Evolutionary conservation across 2,329 filamentous ascomycete genomes (phyloP).

Genomic region (Penicillium sp.): DNA sequence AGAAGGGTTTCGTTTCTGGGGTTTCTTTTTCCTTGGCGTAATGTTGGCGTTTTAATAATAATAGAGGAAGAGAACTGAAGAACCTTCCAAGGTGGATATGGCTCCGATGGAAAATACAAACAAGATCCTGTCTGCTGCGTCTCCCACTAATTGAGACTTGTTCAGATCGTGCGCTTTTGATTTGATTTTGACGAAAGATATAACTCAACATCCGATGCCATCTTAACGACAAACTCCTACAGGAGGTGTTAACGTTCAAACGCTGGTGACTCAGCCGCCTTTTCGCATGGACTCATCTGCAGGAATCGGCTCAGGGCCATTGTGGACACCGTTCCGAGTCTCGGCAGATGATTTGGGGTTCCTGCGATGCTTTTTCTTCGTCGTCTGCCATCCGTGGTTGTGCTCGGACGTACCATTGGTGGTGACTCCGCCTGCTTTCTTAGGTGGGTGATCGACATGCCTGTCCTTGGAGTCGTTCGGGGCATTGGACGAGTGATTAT

Average conservation of each 20-base stretch:
- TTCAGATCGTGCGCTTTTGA: neutral
- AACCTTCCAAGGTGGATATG: neutral
- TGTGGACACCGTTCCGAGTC: constrained; percentile 25
- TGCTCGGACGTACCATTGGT: constrained; percentile 30
- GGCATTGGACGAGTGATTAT: constrained; percentile 18
- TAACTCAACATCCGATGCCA: neutral
- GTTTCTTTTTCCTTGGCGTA: neutral
- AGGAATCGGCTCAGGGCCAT: constrained; percentile 40
- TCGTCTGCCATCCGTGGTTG: constrained; percentile 45
- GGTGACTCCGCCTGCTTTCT: constrained; percentile 22
- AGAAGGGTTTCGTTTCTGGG: neutral
- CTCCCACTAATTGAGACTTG: neutral
- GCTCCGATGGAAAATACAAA: neutral
- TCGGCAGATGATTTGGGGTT: constrained; percentile 37
- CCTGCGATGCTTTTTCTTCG: constrained; percentile 45
- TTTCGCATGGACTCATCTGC: constrained; percentile 47
- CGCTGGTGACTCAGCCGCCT: constrained; percentile 36
- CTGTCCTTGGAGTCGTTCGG: constrained; percentile 31
- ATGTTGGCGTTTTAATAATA: neutral
- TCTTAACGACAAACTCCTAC: neutral
- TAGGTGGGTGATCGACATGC: constrained; percentile 25
- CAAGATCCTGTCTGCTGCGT: neutral
- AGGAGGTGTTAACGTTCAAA: neutral
- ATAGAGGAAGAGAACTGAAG: neutral
- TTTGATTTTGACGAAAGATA: neutral